phyloP scores from a whole-genome alignment of 805 yeast species.

The Blastobotrys chiropterorum region DNA sequence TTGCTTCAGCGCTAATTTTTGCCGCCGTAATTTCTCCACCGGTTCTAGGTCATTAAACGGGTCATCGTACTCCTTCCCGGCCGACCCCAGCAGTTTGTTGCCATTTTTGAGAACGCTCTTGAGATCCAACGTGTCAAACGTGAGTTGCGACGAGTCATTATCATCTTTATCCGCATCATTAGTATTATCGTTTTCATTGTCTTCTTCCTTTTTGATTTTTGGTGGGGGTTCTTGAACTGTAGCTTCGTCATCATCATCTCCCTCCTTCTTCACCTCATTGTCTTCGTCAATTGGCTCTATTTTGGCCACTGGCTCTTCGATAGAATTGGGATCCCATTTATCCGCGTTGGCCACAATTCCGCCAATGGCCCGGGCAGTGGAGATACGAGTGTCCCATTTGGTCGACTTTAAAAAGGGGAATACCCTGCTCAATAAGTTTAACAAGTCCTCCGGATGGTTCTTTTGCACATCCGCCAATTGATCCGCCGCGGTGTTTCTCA shows the following conservation, averaged over 20 bases:
- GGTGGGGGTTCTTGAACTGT: slow-evolving; percentile 22
- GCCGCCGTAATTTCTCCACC: slow-evolving; percentile 44
- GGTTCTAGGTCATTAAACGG: slow-evolving; percentile 35
- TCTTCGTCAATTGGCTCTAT: slow-evolving; percentile 2
- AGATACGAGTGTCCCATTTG: slow-evolving; percentile 94
- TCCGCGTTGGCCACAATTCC: slow-evolving; percentile 77
- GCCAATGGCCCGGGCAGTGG: slow-evolving; percentile 93
- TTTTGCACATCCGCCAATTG: slow-evolving; percentile 91
- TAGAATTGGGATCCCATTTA: slow-evolving; percentile 74
- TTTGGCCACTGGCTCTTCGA: slow-evolving; percentile 22
- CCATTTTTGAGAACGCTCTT: slow-evolving; percentile 34
- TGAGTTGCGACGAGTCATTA: slow-evolving; percentile 14
- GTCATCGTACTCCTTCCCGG: slow-evolving; percentile 43
- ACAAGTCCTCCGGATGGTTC: slow-evolving; percentile 88
- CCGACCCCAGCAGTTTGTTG: slow-evolving; percentile 54
- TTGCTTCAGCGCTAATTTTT: slow-evolving; percentile 39
- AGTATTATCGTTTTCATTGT: slow-evolving; percentile 22
- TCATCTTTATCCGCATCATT: slow-evolving; percentile 32
- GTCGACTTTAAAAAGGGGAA: slow-evolving; percentile 77
- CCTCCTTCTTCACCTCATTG: slow-evolving; percentile 19
- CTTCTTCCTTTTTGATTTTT: slow-evolving; percentile 23
- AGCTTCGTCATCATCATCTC: slow-evolving; percentile 24
- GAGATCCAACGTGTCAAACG: slow-evolving; percentile 33
- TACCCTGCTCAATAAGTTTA: slow-evolving; percentile 77
- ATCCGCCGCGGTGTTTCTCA: slow-evolving; percentile 94